Base-by-base conservation (phyloP, 2,329 filamentous ascomycete species). In the Clonostachys rosea region DNA sequence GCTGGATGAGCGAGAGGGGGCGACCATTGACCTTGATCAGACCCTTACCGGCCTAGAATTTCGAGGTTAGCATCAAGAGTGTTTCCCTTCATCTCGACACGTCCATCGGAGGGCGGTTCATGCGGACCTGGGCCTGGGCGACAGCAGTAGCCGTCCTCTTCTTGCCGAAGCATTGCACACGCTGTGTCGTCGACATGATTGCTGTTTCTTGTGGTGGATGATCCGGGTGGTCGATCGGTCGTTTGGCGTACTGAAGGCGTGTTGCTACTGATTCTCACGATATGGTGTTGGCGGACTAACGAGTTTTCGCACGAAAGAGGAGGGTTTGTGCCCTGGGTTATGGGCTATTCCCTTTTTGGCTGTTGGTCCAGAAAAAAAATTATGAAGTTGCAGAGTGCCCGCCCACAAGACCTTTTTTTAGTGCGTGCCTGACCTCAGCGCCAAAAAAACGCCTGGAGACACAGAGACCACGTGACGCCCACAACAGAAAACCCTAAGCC, bases 151-250 rank as follows among this genome's bases (percentile, higher is more conserved):
- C 90, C 70, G 84, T 91, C 83, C 89, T 90, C 84, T 91, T 91
- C 87, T 96, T 96, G 86, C 91, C 91, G 88, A 97, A 96, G 88
- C 91, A 96, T 84, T 96, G 91, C 67, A 91, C 87, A 75, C 83
- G 87, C 78, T 88, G 86, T 64, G 81, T 77, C 66, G 81, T 78
- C 74, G 87, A 86, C 84, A 90, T 89, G 74, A 69, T 88, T 78
- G 71, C 68, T 17, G 18, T 42, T 10, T 16, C 13, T 30, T 30
- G 40, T 18, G 40, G 40, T 42, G 17, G 40, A 24, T 42, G 17
- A 24, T 42, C 17, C 18, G 18, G 40, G 16, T 17, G 40, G 18
- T 24, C 18, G 40, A 17, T 42, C 40, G 40, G 17, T 42, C 24
- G 40, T 42, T n/a, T n/a, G 37, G 40, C 40, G 40, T 17, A 17